Evolutionary conservation across 176 grass and related monocot genomes (phyloP), one percentile per base, ranked within the genome.

Genomic region (Secale cereale): DNA sequence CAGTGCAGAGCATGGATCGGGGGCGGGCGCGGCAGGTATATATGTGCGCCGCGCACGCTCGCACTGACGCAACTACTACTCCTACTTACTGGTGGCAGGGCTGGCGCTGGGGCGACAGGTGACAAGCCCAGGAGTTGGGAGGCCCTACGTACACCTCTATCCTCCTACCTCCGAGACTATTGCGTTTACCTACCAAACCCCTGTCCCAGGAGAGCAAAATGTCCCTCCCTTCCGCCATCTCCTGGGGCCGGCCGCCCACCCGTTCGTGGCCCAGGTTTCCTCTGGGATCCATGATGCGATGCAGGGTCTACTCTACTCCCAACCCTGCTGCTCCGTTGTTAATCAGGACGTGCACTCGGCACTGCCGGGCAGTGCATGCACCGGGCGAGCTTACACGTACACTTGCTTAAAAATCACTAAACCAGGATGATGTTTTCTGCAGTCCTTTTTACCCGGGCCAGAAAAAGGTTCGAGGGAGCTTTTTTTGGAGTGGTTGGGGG

Each of bases 141-240:
- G 59, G 16, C 28, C 75, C 61, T 74, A 50, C 60, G 52, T 35
- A 5, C 3, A 45, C 20, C 17, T 14, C 48, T 50, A 52, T 46
- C 46, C 9, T 52, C 59, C 81, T 73, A 73, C 66, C 80, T 86
- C 26, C 15, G 1, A 78, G 78, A 79, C 78, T 76, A 72, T 83
- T 87, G 89, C 85, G 59, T 84, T 83, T 76, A 92, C 90, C 86
- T 76, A 92, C 90, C 86, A 92, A 92, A 92, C 90, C 86, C 86
- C 40, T 87, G 76, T 81, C 70, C 70, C 77, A 32, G 89, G 68
- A 91, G 75, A 91, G 89, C 84, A 50, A 83, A 75, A 52, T 75
- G 71, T 41, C 43, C 45, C 10, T 43, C 40, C 10, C 36, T 70
- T 35, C 39, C 13, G 23, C 73, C 27, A 48, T 39, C 70, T 62